Conservation (phyloP, 257 asterid species). For the Solanum chilense region DNA sequence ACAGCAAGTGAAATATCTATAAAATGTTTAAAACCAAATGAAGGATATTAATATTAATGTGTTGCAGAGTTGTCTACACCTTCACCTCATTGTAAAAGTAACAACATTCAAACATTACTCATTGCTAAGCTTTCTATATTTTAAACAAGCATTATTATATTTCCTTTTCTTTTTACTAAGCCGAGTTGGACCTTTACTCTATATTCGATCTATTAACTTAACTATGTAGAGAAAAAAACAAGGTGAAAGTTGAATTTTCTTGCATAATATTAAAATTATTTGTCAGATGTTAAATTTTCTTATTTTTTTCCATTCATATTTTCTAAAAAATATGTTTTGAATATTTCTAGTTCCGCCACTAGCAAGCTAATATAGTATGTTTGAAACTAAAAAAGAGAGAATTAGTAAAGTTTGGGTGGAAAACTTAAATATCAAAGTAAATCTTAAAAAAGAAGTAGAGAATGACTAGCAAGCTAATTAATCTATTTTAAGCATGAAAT, state of each 20-base stretch:
- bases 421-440: too few relatives aligned
- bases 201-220: background rate
- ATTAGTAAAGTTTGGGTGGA: background rate
- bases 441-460: too few relatives aligned
- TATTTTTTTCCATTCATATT: background rate
- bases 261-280: background rate
- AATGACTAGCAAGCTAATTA: too few relatives aligned
- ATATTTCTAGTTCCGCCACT: background rate
- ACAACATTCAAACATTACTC: background rate
- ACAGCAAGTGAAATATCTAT: background rate
- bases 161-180: background rate
- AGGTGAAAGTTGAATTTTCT: background rate
- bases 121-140: background rate
- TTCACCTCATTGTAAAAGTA: background rate
- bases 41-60: background rate
- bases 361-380: too few relatives aligned
- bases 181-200: background rate
- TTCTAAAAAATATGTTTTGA: background rate
- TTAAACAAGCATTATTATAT: slow-evolving; percentile 10
- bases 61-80: background rate
- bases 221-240: background rate
- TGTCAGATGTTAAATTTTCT: rapidly evolving
- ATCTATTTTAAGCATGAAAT: background rate
- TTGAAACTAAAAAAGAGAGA: background rate
- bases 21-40: background rate